These are phyloP conservation scores for Pelargonium citronellum DNA, from an alignment of 441 rosid species.

Conservation along the genomic window DNA sequence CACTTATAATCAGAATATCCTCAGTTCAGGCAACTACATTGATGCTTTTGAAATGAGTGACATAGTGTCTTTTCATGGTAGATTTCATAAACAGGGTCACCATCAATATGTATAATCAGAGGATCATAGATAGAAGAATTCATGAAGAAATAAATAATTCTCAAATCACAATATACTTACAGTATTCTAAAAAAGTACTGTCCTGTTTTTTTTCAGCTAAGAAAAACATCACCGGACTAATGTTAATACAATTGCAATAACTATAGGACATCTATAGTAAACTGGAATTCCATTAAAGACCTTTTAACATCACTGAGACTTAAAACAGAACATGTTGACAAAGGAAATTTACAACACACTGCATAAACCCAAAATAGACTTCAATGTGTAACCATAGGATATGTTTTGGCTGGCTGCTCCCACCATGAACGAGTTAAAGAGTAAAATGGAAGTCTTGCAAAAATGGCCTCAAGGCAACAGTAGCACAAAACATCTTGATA, in stretches of 20 bases:
- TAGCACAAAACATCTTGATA: not conserved
- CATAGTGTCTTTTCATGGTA: slow-evolving; percentile 6
- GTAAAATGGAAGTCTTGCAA: not conserved
- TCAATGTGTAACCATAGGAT: not conserved
- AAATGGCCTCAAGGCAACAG: not conserved
- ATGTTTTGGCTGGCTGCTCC: slow-evolving; percentile 1
- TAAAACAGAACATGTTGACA: slow-evolving; percentile 1
- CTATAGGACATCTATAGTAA: not conserved
- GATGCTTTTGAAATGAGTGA: not conserved
- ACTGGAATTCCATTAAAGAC: not conserved
- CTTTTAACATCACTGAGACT: slow-evolving; percentile 1
- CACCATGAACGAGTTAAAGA: not conserved
- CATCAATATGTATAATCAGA: not conserved
- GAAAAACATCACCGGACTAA: not conserved
- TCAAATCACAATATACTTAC: not conserved
- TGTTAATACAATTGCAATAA: not conserved
- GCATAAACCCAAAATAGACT: not conserved
- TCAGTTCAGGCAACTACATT: not conserved
- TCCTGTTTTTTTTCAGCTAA: not conserved
- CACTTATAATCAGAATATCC: not conserved
- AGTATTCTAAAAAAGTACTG: not conserved
- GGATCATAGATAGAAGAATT: not conserved
- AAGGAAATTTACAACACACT: slow-evolving; percentile 1
- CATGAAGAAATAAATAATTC: not conserved
- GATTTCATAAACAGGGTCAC: not conserved